These are phyloP conservation scores for Dothideomycetidae sp. DNA, from an alignment of 2,329 filamentous ascomycete genomes.

Conservation along the genomic window DNA sequence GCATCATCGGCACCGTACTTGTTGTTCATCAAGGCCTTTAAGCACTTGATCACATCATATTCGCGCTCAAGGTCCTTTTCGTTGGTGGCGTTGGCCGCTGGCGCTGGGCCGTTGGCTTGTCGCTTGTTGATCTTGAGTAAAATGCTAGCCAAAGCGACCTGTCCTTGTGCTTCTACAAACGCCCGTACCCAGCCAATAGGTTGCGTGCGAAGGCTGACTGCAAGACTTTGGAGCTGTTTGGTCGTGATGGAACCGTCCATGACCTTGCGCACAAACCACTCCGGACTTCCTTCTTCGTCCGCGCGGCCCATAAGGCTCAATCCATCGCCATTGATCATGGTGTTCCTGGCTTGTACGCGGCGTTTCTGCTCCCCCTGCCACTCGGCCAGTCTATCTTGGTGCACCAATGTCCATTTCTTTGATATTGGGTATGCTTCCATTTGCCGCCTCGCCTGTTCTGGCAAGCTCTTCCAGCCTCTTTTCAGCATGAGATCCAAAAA, in stretches of 20 bases:
- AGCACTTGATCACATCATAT: conserved; percentile 94
- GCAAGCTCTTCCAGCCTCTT: conserved; percentile 91
- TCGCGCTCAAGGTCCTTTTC: conserved; percentile 81
- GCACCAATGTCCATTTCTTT: conserved; percentile 95
- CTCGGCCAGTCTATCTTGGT: conserved; percentile 87
- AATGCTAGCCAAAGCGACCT: conserved; percentile 88
- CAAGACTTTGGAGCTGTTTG: conserved; percentile 82
- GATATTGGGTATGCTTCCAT: conserved; percentile 89
- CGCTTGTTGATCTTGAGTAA: conserved; percentile 87
- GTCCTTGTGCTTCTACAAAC: conserved; percentile 94
- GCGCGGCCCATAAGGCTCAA: conserved; percentile 60
- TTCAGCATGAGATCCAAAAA: conserved; percentile 94
- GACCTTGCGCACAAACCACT: conserved; percentile 95
- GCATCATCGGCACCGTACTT: conserved; percentile 97
- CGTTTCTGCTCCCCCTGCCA: conserved; percentile 90
- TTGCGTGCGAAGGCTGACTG: conserved; percentile 88
- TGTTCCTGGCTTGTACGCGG: conserved; percentile 55
- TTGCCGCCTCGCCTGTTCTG: conserved; percentile 83
- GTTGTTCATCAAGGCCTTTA: conserved; percentile 98
- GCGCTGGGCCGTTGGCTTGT: conserved; percentile 57
- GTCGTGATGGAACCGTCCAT: conserved; percentile 89
- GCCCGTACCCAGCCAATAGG: conserved; percentile 93
- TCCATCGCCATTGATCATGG: conserved; percentile 47
- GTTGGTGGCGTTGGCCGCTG: conserved; percentile 36
- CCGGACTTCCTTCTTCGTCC: conserved; percentile 88